Conservation (phyloP, 306 rosid genomes). For the Dryas octopetala region DNA sequence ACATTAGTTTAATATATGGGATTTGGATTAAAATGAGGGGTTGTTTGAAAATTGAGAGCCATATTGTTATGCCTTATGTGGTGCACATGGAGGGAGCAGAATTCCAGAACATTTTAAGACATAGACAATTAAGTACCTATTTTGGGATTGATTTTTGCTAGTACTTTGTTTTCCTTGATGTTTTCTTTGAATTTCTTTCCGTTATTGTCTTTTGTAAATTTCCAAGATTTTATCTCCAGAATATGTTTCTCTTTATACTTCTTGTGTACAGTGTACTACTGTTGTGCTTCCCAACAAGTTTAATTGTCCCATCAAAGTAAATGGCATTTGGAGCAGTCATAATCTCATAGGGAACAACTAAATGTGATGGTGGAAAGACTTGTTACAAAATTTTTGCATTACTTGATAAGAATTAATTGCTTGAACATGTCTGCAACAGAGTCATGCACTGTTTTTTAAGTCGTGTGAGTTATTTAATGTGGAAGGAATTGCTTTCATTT, state of each 20-base stretch:
- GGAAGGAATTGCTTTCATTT: not conserved
- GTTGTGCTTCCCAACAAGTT: not conserved
- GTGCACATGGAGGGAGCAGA: not conserved
- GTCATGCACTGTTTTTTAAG: not conserved
- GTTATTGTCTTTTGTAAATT: not conserved
- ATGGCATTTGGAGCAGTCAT: not conserved
- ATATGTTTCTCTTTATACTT: not conserved
- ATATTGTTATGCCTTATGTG: not conserved
- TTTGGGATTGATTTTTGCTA: not conserved
- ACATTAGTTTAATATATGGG: not conserved
- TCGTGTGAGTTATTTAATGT: not conserved
- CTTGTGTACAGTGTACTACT: not conserved
- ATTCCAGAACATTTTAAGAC: not conserved
- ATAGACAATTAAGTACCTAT: no score
- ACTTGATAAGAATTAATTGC: not conserved
- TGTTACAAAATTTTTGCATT: not conserved
- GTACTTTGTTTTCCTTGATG: not conserved
- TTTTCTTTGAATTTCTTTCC: not conserved
- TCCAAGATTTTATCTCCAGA: not conserved
- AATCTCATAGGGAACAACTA: not conserved
- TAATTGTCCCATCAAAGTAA: not conserved
- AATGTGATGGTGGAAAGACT: not conserved
- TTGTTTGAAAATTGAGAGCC: not conserved
- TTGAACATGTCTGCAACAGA: not conserved
- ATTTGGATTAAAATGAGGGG: not conserved